Base-by-base conservation (phyloP, 768 basidiomycete genomes). In the Termitomyces titanicus region DNA sequence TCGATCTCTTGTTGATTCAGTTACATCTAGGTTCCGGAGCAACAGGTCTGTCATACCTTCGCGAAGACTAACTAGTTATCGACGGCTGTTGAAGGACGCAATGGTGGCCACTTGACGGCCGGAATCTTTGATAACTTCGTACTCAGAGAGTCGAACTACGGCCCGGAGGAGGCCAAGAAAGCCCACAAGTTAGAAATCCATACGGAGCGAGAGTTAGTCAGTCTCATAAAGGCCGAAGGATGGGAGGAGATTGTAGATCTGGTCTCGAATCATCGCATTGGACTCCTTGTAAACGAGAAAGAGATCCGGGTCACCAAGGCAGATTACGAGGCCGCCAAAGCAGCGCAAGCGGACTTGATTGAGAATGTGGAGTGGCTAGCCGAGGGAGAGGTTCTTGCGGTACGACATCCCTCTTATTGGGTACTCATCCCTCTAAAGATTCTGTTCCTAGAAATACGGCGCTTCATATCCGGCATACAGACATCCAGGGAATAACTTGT, bases 101-200 rank as follows among this genome's bases (percentile, higher is more conserved):
- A 92, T 60, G 91, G 89, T 1, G 89, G 91, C 0, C 89, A 92
- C 65, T 74, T 92, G 17, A 84, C 83, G 0, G 79, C 85, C 0
- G 64, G 65, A 37, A 63, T 71, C 3, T 84, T 83, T 63, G 56
- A 65, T 1, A 70, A 70, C 2, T 90, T 90, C 63, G 51, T 61
- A 1, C 56, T 62, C 1, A 72, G 74, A 17, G 60, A 70, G 31
- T 42, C 61, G 3, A 48, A 55, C 22, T 81, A 81, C 59, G 85
- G 84, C 0, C 63, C 68, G 0, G 75, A 80, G 3, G 83, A 91
- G 51, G 83, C 88, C 0, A 65, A 73, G 22, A 78, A 79, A 27
- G 75, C 78, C 0, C 75, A 80, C 29, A 70, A 69, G 0, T 60
- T 94, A 5, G 89, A 94, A 64, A 64, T 74, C 0, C 73, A 89